Evolutionary conservation across 1,284 basidiomycete genomes (phyloP), one percentile per base, ranked within the genome.

Genomic region (Pseudozyma pruni): DNA sequence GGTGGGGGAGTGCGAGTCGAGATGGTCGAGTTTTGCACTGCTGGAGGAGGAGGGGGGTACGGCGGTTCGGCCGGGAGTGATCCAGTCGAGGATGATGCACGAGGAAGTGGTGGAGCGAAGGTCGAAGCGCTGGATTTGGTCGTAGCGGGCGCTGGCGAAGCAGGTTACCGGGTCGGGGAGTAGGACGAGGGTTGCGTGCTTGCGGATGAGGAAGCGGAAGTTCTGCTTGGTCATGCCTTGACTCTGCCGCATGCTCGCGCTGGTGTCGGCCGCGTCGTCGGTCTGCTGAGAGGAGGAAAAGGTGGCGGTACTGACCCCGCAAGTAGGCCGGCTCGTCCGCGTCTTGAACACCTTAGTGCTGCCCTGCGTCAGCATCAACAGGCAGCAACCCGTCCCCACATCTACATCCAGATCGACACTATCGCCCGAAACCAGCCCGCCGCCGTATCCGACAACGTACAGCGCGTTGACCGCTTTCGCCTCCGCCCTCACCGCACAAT

Each of bases 381-480:
- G 86, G 3, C 83, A 85, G 25, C 87, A 86, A 81, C 49, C 56
- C 13, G 83, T 77, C 19, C 88, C 87, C 1, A 96, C 87, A 40
- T 89, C 84, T 16, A 91, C 87, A 17, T 85, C 81, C 3, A 97
- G 83, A 42, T 86, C 83, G 34, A 96, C 85, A 34, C 85, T 83
- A 84, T 98, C 95, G 0, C 94, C 94, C 6, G 90, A 89, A 25
- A 98, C 92, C 5, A 98, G 87, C 1, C 95, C 95, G 13, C 95
- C 95, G 1, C 95, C 95, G 74, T 98, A 98, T 20, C 89, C 89
- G 49, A 97, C 84, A 25, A 93, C 85, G 79, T 97, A 98, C 19
- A 90, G 88, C 43, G 90, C 85, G 7, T 88, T 89, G 14, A 93
- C 86, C 19, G 84, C 69, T 27, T 75, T 82, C 35, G 80, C 48